These are phyloP conservation scores for Phytophthora hibernalis DNA, from an alignment of 352 stramenopile species.

Conservation along the genomic window DNA sequence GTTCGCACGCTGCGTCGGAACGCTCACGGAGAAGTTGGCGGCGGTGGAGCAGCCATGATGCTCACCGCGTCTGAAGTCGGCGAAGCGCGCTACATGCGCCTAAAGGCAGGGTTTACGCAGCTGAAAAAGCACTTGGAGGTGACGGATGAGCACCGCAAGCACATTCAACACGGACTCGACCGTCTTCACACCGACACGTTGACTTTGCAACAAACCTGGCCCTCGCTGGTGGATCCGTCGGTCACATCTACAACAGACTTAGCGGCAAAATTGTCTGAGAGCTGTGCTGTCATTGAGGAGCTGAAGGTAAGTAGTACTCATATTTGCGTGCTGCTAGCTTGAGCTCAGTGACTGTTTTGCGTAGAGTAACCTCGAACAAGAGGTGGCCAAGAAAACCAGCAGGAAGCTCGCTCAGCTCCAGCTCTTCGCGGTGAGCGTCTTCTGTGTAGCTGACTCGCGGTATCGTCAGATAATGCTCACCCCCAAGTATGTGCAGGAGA, in stretches of 20 bases:
- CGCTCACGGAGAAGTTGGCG: constrained; percentile 3
- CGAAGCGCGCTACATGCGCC: constrained; percentile 45
- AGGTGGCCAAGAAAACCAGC: constrained; percentile 40
- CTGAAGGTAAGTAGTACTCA: constrained; percentile 23
- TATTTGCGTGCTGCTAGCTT: neutral
- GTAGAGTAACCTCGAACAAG: constrained; percentile 32
- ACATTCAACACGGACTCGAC: constrained; percentile 32
- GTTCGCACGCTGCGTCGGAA: constrained; percentile 13
- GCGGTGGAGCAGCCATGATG: constrained; percentile 5
- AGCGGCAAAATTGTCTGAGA: neutral
- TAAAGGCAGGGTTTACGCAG: constrained; percentile 36
- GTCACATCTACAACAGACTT: neutral
- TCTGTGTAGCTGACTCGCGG: neutral
- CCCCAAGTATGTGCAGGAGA: constrained; percentile 21
- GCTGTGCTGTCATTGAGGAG: constrained; percentile 1
- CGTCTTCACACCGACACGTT: constrained; percentile 24
- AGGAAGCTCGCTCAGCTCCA: constrained; percentile 44
- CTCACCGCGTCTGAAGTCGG: constrained; percentile 8
- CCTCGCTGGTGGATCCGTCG: neutral
- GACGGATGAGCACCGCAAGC: constrained; percentile 30
- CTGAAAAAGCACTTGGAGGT: constrained; percentile 44
- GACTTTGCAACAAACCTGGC: constrained; percentile 21
- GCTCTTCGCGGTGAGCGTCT: constrained; percentile 36
- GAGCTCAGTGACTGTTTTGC: neutral
- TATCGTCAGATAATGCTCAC: neutral